Evolutionary conservation across 257 asterid genomes (phyloP).

Genomic region (Capsicum baccatum): DNA sequence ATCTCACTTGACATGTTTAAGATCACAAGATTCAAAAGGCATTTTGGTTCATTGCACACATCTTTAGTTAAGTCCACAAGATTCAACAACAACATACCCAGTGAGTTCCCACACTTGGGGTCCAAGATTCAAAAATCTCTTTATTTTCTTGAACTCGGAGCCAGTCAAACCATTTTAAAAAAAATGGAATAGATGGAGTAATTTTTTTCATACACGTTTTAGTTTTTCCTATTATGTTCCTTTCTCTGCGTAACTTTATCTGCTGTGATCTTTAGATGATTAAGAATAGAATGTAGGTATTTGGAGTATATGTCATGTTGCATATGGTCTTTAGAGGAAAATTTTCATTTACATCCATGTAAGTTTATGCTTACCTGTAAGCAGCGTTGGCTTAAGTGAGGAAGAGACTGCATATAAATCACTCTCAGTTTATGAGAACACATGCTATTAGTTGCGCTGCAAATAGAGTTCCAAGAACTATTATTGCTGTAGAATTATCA

Average conservation of each 20-base stretch:
- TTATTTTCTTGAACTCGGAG: neutral
- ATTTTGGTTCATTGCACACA: neutral
- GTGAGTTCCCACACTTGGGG: too few species aligned
- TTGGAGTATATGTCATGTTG: neutral
- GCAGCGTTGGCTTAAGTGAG: neutral
- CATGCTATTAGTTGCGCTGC: slow-evolving; percentile 13
- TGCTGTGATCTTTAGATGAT: neutral
- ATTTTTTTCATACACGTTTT: neutral
- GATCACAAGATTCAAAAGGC: neutral
- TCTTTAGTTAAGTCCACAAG: neutral
- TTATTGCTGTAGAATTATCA: neutral
- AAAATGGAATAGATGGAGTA: neutral
- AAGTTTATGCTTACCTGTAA: neutral
- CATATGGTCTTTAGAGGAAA: neutral
- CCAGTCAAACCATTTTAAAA: neutral
- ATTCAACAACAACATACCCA: neutral
- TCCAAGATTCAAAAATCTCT: neutral
- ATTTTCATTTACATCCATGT: neutral
- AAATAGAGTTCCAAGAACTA: neutral
- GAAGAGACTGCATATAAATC: neutral
- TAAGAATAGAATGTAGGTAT: neutral
- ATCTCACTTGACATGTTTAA: neutral
- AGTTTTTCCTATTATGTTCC: neutral
- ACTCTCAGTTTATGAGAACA: neutral
- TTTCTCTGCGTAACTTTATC: neutral